A percentile compares a stretch with the other conserved stretches of the same genome.
Evolutionary conservation across 768 basidiomycete species (phyloP).

Genomic region (Dentipellis fragilis): DNA sequence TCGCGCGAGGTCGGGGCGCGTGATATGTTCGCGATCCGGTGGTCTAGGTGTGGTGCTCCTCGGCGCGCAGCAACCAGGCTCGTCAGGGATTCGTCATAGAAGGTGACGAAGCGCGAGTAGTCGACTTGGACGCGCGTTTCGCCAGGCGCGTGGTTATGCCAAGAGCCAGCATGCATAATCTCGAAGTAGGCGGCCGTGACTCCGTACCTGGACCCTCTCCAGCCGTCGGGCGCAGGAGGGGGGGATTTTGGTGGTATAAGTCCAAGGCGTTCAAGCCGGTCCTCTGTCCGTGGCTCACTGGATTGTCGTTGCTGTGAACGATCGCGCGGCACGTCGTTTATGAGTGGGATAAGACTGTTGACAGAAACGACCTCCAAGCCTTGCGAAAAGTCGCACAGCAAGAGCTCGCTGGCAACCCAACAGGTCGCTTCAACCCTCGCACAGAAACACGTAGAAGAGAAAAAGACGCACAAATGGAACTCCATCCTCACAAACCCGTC

Average conservation of each 20-base stretch:
- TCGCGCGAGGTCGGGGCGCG: constrained; percentile 13
- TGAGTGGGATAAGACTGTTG: neutral
- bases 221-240: neutral
- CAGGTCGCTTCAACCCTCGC: constrained; percentile 17
- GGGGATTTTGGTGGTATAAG: neutral
- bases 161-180: constrained; percentile 10
- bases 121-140: constrained; percentile 26
- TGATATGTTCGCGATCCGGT: constrained; percentile 21
- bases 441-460: neutral
- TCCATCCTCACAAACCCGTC: constrained; percentile 38
- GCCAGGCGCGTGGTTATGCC: constrained; percentile 27
- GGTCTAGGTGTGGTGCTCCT: constrained; percentile 20
- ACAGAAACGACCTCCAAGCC: constrained; percentile 7
- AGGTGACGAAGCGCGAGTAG: constrained; percentile 24
- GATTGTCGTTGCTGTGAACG: too few species aligned
- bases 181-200: constrained; percentile 2
- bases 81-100: constrained; percentile 24
- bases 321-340: too few species aligned
- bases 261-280: too few species aligned
- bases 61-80: constrained; percentile 20
- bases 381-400: constrained; percentile 9
- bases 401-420: constrained; percentile 4
- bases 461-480: constrained; percentile 2
- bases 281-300: too few species aligned
- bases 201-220: constrained; percentile 1